Evolutionary conservation across 164 flowering plant species (phyloP), one percentile per base, ranked within the genome.

Genomic region (Dillenia suffruticosa): DNA sequence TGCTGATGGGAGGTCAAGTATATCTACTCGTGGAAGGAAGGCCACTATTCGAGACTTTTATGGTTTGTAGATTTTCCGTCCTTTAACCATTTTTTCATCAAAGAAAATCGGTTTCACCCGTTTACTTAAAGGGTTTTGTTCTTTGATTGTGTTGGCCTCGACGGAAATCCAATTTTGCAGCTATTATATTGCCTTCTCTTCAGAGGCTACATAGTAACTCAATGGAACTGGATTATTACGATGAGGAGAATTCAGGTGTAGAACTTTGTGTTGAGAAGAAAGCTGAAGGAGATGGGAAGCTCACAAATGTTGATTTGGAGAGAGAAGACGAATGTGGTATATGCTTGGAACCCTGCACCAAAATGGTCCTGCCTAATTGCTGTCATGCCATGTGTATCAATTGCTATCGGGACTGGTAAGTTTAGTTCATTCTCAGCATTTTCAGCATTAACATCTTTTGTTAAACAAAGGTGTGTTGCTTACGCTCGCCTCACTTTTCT

Each of bases 331-430:
- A 86, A 74, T 86, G 90, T 64, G 90, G 90, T 32, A 85, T 85
- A 44, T 85, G 90, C 73, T 76, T 85, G 70, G 88, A 78, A 73
- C 79, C 88, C 14, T 83, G 96, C 74, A 70, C 88, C 62, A 93
- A 90, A 75, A 79, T 93, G 75, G 96, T 93, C 62, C 76, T 89
- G 80, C 98, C 98, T 48, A 83, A 77, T 62, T 93, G 97, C 77
- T 87, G 88, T 60, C 98, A 93, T 71, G 77, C 89, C 12, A 85
- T 93, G 97, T 93, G 97, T 80, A 89, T 89, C 70, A 89, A 78
- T 65, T 93, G 98, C 81, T 93, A 87, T 66, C 85, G 82, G 3
- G 87, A 93, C 63, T 90, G 98, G 97, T 92, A 84, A 72, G 40
- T 13, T 68, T 32, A 54, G 40, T 59, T 47, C 52, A 12, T 40